Conservation (phyloP, 768 basidiomycete species). For the Hygrophorus russula region DNA sequence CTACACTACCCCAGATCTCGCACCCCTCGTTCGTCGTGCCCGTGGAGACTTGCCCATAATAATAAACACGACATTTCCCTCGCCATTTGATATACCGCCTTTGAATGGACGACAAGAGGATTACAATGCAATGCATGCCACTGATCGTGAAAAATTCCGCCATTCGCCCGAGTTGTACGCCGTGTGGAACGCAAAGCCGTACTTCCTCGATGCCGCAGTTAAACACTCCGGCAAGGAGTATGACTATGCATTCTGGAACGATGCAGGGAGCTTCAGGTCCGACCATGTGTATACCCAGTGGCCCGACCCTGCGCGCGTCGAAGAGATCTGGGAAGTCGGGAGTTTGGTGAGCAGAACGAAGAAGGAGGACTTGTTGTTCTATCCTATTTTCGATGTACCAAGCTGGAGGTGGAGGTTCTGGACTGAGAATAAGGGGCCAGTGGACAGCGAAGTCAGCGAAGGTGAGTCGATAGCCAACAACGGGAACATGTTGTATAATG, state of each 20-base stretch:
- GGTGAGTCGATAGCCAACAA: too few relatives aligned
- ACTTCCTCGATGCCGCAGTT: slow-evolving; percentile 32
- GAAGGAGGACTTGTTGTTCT: slow-evolving; percentile 36
- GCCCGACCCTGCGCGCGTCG: slow-evolving; percentile 32
- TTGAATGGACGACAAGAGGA: slow-evolving; percentile 18
- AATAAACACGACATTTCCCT: slow-evolving; percentile 32
- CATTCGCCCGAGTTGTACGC: slow-evolving; percentile 43
- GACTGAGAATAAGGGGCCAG: slow-evolving; percentile 28
- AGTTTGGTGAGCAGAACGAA: slow-evolving; percentile 16
- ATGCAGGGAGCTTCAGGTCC: slow-evolving; percentile 41
- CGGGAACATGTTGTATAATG: too few relatives aligned
- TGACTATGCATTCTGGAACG: slow-evolving; percentile 48
- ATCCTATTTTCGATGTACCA: slow-evolving; percentile 31
- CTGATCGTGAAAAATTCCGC: slow-evolving; percentile 30
- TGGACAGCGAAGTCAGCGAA: slow-evolving; percentile 29
- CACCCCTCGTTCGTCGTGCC: slow-evolving; percentile 17
- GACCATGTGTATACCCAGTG: slow-evolving; percentile 33
- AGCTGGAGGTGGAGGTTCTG: slow-evolving; percentile 16
- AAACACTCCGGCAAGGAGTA: slow-evolving; percentile 22
- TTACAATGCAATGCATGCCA: slow-evolving; percentile 31
- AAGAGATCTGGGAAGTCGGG: slow-evolving; percentile 28
- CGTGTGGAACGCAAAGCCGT: slow-evolving; percentile 45
- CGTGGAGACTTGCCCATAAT: slow-evolving; percentile 23
- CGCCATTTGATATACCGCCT: slow-evolving; percentile 39
- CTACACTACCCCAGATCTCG: slow-evolving; percentile 33